Conservation (phyloP, 2,329 filamentous ascomycete species). For the Xylaria arbuscula region DNA sequence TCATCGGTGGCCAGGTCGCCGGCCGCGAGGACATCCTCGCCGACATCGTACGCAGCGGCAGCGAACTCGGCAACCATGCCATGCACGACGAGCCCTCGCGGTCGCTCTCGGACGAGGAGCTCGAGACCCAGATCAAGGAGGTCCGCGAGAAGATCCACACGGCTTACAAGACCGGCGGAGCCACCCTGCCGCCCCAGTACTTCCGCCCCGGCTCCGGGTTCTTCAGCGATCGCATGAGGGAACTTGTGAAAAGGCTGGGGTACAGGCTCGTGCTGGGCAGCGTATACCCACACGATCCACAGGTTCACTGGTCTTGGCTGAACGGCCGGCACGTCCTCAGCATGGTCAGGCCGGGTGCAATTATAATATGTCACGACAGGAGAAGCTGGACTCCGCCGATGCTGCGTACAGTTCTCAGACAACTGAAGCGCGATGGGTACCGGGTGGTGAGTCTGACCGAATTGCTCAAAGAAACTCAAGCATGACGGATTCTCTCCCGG, state of each 20-base stretch:
- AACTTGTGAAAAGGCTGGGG: slow-evolving; percentile 67
- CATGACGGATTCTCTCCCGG: neutral
- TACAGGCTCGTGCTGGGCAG: slow-evolving; percentile 82
- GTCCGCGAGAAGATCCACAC: slow-evolving; percentile 62
- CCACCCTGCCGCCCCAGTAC: slow-evolving; percentile 64
- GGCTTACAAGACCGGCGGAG: slow-evolving; percentile 51
- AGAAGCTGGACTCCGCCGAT: slow-evolving; percentile 86
- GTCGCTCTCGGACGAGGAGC: slow-evolving; percentile 66
- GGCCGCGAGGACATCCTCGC: slow-evolving; percentile 66
- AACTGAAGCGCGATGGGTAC: slow-evolving; percentile 76
- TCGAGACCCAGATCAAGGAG: slow-evolving; percentile 70
- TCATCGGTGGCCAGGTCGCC: slow-evolving; percentile 81
- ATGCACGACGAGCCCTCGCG: slow-evolving; percentile 86
- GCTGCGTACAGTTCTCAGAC: slow-evolving; percentile 77
- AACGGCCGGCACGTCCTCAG: slow-evolving; percentile 85
- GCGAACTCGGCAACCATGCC: slow-evolving; percentile 87
- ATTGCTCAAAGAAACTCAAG: slow-evolving; percentile 61
- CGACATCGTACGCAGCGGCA: slow-evolving; percentile 68
- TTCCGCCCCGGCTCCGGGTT: slow-evolving; percentile 89
- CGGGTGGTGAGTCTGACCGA: slow-evolving; percentile 76
- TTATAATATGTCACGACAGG: slow-evolving; percentile 89
- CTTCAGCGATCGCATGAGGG: slow-evolving; percentile 78
- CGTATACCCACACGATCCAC: slow-evolving; percentile 92
- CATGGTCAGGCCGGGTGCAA: slow-evolving; percentile 79
- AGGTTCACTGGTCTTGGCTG: slow-evolving; percentile 74